These are phyloP conservation scores for Suillus luteus DNA, from an alignment of 768 basidiomycete genomes.

Conservation along the genomic window DNA sequence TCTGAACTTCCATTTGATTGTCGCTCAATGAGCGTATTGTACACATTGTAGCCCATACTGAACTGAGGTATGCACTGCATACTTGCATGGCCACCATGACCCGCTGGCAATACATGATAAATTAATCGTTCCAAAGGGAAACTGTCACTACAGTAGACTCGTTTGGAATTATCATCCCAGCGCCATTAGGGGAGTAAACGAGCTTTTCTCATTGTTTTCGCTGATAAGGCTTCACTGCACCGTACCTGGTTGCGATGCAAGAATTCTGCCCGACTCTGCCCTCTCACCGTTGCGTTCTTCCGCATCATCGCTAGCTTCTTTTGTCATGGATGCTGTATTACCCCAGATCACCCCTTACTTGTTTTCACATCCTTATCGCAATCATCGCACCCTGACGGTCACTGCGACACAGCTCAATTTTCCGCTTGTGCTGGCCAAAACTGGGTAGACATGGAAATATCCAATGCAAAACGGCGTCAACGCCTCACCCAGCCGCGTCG, in stretches of 20 bases:
- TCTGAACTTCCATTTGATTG: not conserved
- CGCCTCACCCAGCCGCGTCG: not conserved
- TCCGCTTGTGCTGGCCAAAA: not conserved
- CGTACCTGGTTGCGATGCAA: slow-evolving; percentile 3
- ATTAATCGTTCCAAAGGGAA: not conserved
- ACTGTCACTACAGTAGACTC: not conserved
- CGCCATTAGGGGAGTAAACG: not conserved
- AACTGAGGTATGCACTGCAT: not conserved
- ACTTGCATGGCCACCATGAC: not conserved
- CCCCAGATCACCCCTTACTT: not conserved
- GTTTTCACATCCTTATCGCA: not conserved
- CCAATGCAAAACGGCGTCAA: not conserved
- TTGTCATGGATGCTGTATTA: not conserved
- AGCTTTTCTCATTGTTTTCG: not conserved
- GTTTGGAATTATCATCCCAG: not conserved
- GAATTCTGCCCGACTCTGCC: not conserved
- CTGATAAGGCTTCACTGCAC: not conserved
- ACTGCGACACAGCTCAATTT: not conserved
- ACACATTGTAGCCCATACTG: not conserved
- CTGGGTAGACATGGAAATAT: not conserved
- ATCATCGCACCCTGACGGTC: not conserved
- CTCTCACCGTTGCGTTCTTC: not conserved
- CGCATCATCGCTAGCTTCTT: not conserved
- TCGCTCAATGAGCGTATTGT: not conserved
- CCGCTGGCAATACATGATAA: not conserved